Conservation (phyloP, 2,329 filamentous ascomycete species). For the Fusarium abutilonis region DNA sequence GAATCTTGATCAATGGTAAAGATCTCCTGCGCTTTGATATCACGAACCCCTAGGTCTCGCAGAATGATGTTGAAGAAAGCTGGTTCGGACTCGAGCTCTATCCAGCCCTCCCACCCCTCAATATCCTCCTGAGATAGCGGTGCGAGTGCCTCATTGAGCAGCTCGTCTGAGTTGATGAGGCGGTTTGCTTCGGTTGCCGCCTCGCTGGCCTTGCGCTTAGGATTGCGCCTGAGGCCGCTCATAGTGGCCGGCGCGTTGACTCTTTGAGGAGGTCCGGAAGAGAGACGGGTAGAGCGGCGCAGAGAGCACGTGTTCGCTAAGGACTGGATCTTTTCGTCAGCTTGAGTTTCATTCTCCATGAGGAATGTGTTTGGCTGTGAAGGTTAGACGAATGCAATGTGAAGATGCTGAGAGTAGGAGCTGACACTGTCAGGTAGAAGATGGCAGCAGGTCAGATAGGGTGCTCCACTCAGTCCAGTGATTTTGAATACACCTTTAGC, state of each 20-base stretch:
- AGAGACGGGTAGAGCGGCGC: constrained; percentile 39
- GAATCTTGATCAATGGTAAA: constrained; percentile 75
- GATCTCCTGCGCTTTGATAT: constrained; percentile 80
- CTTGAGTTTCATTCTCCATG: constrained; percentile 7
- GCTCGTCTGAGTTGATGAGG: constrained; percentile 51
- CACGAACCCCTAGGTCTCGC: constrained; percentile 77
- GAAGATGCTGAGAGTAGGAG: not conserved
- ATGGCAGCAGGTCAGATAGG: not conserved
- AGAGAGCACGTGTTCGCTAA: not conserved
- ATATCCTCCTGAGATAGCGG: constrained; percentile 63
- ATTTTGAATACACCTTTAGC: not conserved
- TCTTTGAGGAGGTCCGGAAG: constrained; percentile 11
- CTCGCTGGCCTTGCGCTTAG: constrained; percentile 58
- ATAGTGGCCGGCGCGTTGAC: constrained; percentile 15
- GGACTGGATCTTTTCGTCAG: constrained; percentile 25
- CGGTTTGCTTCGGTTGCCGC: constrained; percentile 43
- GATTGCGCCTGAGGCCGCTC: constrained; percentile 49
- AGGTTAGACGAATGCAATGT: not conserved
- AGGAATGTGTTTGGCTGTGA: not conserved
- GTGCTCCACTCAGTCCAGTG: not conserved
- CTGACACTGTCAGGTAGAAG: constrained; percentile 2
- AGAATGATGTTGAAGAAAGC: constrained; percentile 89
- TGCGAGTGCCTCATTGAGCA: constrained; percentile 58
- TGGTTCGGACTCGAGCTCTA: constrained; percentile 90
- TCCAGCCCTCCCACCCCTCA: constrained; percentile 75